Base-by-base conservation (phyloP, 805 yeast species). In the Kluyveromyces siamensis region DNA sequence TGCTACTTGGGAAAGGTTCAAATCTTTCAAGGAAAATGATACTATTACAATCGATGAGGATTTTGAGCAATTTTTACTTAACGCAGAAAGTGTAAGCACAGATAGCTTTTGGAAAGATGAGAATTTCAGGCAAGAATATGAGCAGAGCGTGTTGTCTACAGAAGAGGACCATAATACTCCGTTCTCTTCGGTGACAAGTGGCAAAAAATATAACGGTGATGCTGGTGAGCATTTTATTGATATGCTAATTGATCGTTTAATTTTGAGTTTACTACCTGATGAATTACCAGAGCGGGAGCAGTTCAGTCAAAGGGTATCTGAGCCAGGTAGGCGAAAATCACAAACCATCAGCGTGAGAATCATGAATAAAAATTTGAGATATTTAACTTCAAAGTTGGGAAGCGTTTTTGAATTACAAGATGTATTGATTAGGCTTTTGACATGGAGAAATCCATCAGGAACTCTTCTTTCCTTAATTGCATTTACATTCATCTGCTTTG, bases 391-490 rank as follows among this genome's bases (percentile, higher is more conserved):
- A 11, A 75, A 79, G 48, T 71, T 82, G 72, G 78, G 82, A 27
- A 67, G 70, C 0, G 57, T 84, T 9, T 83, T 85, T 55, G 74
- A 69, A 40, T 49, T 81, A 1, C 91, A 85, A 56, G 83, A 82
- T 54, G 79, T 80, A 2, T 40, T 83, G 1, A 70, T 81, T 7
- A 76, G 79, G 45, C 60, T 85, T 0, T 50, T 87, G 21, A 76
- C 86, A 5, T 90, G 97, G 97, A 77, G 80, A 50, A 71, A 74
- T 27, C 90, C 95, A 0, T 71, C 85, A 0, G 75, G 79, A 52
- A 89, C 96, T 0, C 53, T 89, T 6, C 70, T 83, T 0, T 61
- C 71, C 19, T 65, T 87, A 47, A 68, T 83, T 6, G 52, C 80
- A 1, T 81, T 84, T 54, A 82, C 96, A 0, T 72, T 80, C 51